Conservation (phyloP, 2,329 filamentous ascomycete genomes). For the Pestalotiopsis fici region DNA sequence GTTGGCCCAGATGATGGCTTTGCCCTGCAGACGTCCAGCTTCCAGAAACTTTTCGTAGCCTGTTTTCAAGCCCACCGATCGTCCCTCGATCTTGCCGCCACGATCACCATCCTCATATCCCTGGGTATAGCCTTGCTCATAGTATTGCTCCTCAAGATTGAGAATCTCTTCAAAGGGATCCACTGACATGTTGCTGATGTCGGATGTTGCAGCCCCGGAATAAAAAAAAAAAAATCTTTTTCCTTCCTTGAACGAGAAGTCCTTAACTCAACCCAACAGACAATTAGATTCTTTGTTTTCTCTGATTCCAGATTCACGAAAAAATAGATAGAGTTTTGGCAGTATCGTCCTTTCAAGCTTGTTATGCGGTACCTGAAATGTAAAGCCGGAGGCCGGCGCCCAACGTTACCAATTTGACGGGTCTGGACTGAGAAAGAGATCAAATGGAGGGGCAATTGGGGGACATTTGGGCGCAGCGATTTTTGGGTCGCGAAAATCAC, state of each 20-base stretch:
- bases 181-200: constrained; percentile 6
- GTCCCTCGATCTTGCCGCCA: constrained; percentile 84
- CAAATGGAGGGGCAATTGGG: background rate
- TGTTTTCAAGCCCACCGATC: constrained; percentile 86
- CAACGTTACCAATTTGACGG: background rate
- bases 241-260: background rate
- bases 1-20: constrained; percentile 81
- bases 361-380: background rate
- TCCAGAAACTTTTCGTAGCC: constrained; percentile 91
- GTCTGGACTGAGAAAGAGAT: background rate
- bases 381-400: background rate
- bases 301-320: background rate
- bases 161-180: constrained; percentile 60
- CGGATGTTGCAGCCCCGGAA: background rate
- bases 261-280: background rate
- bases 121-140: constrained; percentile 76
- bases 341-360: background rate
- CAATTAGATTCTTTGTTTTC: background rate
- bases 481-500: background rate
- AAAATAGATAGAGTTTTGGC: background rate
- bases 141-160: constrained; percentile 69
- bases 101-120: constrained; percentile 75
- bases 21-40: constrained; percentile 76
- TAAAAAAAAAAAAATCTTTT: no score
- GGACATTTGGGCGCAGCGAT: background rate